Evolutionary conservation across 1,284 basidiomycete genomes (phyloP).

Genomic region (Chalciporus piperatoides): DNA sequence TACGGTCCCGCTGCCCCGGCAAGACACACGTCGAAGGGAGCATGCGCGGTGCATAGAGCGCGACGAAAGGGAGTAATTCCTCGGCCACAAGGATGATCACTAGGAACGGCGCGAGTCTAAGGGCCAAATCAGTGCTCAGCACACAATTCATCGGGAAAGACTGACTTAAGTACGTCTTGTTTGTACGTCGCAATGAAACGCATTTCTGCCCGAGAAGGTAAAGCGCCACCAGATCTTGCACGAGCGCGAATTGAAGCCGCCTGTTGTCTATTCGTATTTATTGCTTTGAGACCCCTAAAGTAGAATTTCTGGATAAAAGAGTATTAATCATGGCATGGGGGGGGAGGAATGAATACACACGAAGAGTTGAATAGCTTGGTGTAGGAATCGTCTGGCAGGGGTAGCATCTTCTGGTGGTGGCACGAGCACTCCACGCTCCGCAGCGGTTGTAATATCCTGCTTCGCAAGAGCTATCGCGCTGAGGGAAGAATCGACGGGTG

Average conservation of each 20-base stretch:
- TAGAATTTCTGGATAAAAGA: constrained; percentile 66
- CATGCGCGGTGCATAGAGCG: constrained; percentile 81
- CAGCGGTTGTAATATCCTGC: constrained; percentile 61
- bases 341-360: constrained; percentile 38
- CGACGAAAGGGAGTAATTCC: constrained; percentile 80
- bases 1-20: constrained; percentile 76
- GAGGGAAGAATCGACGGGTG: constrained; percentile 22
- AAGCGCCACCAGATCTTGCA: constrained; percentile 50
- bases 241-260: constrained; percentile 52
- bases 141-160: background rate
- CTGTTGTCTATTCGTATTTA: constrained; percentile 56
- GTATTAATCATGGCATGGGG: constrained; percentile 1
- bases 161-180: constrained; percentile 65
- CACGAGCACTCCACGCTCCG: constrained; percentile 60
- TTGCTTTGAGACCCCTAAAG: constrained; percentile 64
- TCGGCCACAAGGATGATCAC: constrained; percentile 74
- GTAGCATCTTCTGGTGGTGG: constrained; percentile 62
- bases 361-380: constrained; percentile 67
- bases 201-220: constrained; percentile 60
- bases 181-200: constrained; percentile 62
- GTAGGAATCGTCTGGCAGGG: constrained; percentile 51
- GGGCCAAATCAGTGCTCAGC: background rate
- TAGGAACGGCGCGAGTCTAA: constrained; percentile 77
- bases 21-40: constrained; percentile 85
- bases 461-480: constrained; percentile 48